These are phyloP conservation scores for Gelatoporia subvermispora DNA, from an alignment of 768 basidiomycete genomes.

Conservation along the genomic window DNA sequence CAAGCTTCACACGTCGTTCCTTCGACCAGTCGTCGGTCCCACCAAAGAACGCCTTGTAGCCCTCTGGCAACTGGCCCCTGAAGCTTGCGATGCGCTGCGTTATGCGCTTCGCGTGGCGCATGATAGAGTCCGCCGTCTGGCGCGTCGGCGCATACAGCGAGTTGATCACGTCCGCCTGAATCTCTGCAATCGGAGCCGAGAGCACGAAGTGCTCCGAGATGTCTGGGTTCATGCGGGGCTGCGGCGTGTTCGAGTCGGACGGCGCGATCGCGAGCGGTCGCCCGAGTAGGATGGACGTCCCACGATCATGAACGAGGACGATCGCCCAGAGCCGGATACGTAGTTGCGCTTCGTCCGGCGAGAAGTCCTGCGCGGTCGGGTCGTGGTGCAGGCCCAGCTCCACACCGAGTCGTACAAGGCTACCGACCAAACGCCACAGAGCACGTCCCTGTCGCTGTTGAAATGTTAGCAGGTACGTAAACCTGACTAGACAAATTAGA, in stretches of 20 bases:
- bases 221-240: constrained; percentile 53
- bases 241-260: constrained; percentile 78
- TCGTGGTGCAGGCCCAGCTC: constrained; percentile 87
- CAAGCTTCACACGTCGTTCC: constrained; percentile 60
- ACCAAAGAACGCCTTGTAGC: constrained; percentile 70
- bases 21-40: constrained; percentile 72
- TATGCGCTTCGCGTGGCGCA: constrained; percentile 75
- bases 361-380: constrained; percentile 68
- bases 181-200: constrained; percentile 72
- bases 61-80: constrained; percentile 61
- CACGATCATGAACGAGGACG: constrained; percentile 82
- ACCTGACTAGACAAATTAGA: not conserved
- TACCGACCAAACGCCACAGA: constrained; percentile 84
- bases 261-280: constrained; percentile 80
- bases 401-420: constrained; percentile 74
- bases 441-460: constrained; percentile 81
- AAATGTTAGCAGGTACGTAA: constrained; percentile 6
- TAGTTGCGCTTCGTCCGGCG: constrained; percentile 70
- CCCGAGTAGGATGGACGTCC: constrained; percentile 82
- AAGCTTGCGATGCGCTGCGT: constrained; percentile 74
- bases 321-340: constrained; percentile 84
- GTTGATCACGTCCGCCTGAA: constrained; percentile 87
- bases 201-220: constrained; percentile 78
- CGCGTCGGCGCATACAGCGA: constrained; percentile 77
- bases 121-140: constrained; percentile 62